A percentile compares a stretch with the other conserved stretches of the same genome.
Conservation (phyloP, 305 asterid genomes). For the Fraxinus nigra region DNA sequence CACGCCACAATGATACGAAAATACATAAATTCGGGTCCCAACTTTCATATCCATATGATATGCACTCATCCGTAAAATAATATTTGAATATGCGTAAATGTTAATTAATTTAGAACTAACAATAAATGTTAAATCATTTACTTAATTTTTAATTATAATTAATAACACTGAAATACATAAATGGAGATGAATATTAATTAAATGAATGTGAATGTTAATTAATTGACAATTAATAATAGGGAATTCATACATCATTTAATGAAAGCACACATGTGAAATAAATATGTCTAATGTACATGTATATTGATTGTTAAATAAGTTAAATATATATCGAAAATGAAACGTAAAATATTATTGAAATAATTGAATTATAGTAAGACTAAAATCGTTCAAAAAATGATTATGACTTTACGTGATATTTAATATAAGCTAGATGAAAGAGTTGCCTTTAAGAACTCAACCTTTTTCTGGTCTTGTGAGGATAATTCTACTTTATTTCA, state of each 20-base stretch:
- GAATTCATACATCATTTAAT: neutral
- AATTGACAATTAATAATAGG: too few species aligned
- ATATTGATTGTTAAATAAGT: neutral
- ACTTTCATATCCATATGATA: neutral
- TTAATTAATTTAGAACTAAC: too few species aligned
- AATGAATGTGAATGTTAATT: neutral
- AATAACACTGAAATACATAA: too few species aligned
- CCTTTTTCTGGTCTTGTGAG: neutral
- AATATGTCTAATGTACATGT: too few species aligned
- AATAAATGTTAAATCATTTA: neutral
- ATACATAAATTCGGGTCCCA: slow-evolving; percentile 11
- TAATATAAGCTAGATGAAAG: neutral
- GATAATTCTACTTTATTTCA: neutral
- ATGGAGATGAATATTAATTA: neutral
- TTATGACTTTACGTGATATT: neutral
- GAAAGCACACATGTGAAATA: neutral
- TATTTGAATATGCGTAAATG: neutral
- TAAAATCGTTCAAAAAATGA: too few species aligned
- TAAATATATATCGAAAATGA: too few species aligned
- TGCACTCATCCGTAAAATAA: neutral
- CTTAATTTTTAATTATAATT: too few species aligned
- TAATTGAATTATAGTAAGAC: too few species aligned
- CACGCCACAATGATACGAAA: neutral
- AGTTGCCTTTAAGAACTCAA: neutral
- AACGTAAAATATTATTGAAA: too few species aligned